phyloP scores from a whole-genome alignment of 106 monocot genomes.

The Apostasia ramifera region DNA sequence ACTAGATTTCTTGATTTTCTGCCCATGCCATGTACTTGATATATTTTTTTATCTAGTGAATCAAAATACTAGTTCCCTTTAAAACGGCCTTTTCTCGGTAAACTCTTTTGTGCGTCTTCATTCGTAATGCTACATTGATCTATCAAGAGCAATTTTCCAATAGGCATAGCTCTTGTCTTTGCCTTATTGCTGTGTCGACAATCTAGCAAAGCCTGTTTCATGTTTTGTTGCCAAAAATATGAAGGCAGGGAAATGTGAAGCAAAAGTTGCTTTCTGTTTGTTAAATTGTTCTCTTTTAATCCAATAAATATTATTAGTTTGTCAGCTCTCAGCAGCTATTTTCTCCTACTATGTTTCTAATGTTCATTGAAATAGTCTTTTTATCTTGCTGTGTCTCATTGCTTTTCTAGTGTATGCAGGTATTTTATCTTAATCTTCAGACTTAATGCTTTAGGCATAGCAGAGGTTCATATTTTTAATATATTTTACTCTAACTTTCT shows the following conservation, averaged over 20 bases:
- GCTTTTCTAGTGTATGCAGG: no score
- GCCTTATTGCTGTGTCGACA: no score
- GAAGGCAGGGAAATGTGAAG: no score
- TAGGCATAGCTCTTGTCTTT: no score
- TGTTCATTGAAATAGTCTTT: background rate
- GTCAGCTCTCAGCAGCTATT: background rate
- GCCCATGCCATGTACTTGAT: background rate
- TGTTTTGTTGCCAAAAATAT: no score
- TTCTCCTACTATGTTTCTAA: background rate
- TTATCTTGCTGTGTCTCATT: background rate
- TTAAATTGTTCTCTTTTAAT: no score
- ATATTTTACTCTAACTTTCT: background rate
- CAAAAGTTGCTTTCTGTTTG: background rate
- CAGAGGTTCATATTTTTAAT: background rate
- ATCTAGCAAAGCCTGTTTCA: no score
- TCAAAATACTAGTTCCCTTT: background rate
- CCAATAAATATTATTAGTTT: background rate
- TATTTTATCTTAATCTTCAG: background rate
- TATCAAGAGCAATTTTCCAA: background rate
- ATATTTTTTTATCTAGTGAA: background rate
- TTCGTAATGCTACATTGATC: background rate
- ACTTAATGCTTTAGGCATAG: background rate
- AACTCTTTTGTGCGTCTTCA: background rate
- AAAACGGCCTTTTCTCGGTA: background rate
- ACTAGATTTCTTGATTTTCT: background rate